Evolutionary conservation across 805 yeast genomes (phyloP).

Genomic region (Ogataea angusta): DNA sequence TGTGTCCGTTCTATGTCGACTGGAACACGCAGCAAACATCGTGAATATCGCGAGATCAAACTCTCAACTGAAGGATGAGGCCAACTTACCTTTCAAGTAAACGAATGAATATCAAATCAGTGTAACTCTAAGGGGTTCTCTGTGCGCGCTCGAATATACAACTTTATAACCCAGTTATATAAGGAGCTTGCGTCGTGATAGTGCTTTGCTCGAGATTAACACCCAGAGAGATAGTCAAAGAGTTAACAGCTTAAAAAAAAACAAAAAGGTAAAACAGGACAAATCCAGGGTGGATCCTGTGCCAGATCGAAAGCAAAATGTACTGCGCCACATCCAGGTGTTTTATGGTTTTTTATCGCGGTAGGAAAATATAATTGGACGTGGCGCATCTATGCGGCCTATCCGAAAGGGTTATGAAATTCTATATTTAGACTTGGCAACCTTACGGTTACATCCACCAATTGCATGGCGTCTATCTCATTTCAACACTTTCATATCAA

Average conservation of each 20-base stretch:
- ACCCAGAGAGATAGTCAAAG: slow-evolving; percentile 8
- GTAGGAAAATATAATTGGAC: neutral
- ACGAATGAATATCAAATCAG: slow-evolving; percentile 9
- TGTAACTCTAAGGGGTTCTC: slow-evolving; percentile 8
- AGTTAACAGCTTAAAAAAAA: slow-evolving; percentile 7
- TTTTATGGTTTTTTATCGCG: slow-evolving; percentile 6
- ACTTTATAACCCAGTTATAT: slow-evolving; percentile 3
- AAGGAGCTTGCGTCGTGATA: slow-evolving; percentile 2
- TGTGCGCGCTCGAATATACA: slow-evolving; percentile 7
- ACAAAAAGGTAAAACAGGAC: slow-evolving; percentile 7
- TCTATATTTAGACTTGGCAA: neutral
- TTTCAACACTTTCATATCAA: neutral
- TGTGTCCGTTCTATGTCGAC: neutral
- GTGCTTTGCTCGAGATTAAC: slow-evolving; percentile 4
- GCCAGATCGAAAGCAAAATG: slow-evolving; percentile 7
- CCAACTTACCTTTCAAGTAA: slow-evolving; percentile 6
- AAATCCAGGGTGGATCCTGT: slow-evolving; percentile 1
- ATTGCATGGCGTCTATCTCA: neutral
- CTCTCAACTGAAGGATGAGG: neutral
- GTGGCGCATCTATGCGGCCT: slow-evolving; percentile 2
- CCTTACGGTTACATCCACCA: neutral
- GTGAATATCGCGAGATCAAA: neutral
- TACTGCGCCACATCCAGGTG: slow-evolving; percentile 8
- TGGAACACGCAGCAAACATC: no score
- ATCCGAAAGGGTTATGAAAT: neutral